These are phyloP conservation scores for Phylloporus arenicola DNA, from an alignment of 768 basidiomycete species.

Conservation along the genomic window DNA sequence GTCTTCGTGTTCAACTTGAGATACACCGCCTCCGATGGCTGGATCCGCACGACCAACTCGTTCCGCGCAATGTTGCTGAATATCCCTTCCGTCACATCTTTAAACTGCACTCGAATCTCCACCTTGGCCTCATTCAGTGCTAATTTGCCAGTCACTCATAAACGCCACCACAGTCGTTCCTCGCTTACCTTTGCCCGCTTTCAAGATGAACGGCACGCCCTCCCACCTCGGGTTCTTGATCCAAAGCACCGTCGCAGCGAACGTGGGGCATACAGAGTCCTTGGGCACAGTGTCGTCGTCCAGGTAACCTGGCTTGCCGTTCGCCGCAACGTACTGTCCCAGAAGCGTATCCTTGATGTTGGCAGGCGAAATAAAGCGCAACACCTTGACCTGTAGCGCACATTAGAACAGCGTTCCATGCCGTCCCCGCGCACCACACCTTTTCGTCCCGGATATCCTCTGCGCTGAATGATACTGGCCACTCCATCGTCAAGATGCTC, in stretches of 20 bases:
- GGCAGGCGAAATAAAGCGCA: conserved; percentile 86
- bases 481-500: conserved; percentile 94
- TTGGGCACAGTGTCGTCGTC: conserved; percentile 95
- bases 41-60: conserved; percentile 96
- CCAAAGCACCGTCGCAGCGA: conserved; percentile 83
- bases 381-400: conserved; percentile 78
- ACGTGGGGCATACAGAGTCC: conserved; percentile 90
- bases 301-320: conserved; percentile 97
- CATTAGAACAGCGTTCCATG: conserved; percentile 14
- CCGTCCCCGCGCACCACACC: conserved; percentile 39
- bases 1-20: conserved; percentile 95
- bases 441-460: conserved; percentile 99
- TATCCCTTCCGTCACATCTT: conserved; percentile 94
- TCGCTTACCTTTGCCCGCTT: conserved; percentile 88
- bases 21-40: conserved; percentile 94
- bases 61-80: conserved; percentile 96
- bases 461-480: conserved; percentile 93
- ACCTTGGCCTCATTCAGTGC: conserved; percentile 98
- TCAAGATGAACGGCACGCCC: conserved; percentile 96
- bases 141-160: conserved; percentile 29
- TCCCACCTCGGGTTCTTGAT: conserved; percentile 98
- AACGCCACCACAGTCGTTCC: conserved; percentile 2
- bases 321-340: conserved; percentile 86
- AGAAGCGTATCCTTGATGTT: conserved; percentile 73
- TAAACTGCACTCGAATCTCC: conserved; percentile 96